Base-by-base conservation (phyloP, 2,329 filamentous ascomycete species). In the Pseudogymnoascus sp. region DNA sequence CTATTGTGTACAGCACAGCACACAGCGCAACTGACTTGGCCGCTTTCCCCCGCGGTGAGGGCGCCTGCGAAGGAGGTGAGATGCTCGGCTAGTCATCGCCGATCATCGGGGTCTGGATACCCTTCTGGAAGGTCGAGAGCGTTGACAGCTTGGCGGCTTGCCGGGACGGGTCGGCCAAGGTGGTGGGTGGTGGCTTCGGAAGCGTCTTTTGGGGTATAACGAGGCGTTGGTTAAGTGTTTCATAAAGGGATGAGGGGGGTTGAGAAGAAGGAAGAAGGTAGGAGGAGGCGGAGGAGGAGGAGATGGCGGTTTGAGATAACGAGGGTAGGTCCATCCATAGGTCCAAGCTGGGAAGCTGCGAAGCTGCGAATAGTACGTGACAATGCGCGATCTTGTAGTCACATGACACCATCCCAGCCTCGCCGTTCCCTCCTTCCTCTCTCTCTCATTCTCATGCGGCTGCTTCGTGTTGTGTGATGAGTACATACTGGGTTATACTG, bases 51-150 rank as follows among this genome's bases (percentile, higher is more conserved):
- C 47, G 25, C 47, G 25, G 5, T 33, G 47, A 31, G n/a, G 25
- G 14, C 23, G 8, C 7, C 31, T 8, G 25, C 8, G 47, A 16
- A 7, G 2, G 47, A 31, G 21, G 21, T 50, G 44, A 25, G 44
- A 25, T 28, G 38, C 1, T 42, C 23, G 44, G 23, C 44, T 7
- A 50, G 12, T 7, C 44, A 28, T 50, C 23, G 44, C 14, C 25
- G 47, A 56, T 56, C 47, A 16, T 56, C 47, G 25, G 47, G 7
- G 25, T 14, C 47, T 11, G 47, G 25, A 16, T 31, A 56, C 25
- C 25, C 47, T 56, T 56, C 47, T 56, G 47, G 47, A 56, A 56
- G 47, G 47, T 56, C 47, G 44, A 56, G 47, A 56, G n/a, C 6
- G 14, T n/a, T 56, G 25, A 31, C 47, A 56, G n/a, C 14, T 56